Conservation (phyloP, 768 basidiomycete species). For the Lactarius pseudohatsudake region DNA sequence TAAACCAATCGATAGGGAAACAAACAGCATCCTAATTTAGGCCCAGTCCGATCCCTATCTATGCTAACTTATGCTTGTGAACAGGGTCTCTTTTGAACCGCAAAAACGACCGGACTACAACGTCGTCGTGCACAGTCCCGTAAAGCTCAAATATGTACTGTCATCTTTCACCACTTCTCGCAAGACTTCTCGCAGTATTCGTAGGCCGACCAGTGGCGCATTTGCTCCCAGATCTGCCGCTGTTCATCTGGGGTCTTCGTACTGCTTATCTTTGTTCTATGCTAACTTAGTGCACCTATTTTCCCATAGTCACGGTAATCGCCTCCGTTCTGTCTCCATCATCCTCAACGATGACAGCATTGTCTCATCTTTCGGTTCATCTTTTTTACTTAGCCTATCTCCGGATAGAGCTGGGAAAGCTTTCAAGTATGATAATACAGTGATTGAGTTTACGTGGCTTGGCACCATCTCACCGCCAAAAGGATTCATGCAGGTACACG, state of each 20-base stretch:
- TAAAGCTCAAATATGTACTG: not conserved
- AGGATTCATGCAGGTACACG: not conserved
- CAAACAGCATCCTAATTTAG: not conserved
- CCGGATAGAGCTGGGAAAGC: not conserved
- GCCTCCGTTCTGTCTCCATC: not conserved
- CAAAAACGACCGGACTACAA: not conserved
- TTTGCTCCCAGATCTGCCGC: not conserved
- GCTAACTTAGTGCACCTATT: not conserved
- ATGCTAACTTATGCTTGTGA: not conserved
- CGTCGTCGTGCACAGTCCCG: not conserved
- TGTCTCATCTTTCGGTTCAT: not conserved
- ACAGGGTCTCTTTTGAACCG: not conserved
- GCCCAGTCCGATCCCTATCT: not conserved
- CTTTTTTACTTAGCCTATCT: not conserved
- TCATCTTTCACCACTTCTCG: not conserved
- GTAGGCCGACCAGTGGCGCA: not conserved
- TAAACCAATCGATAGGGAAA: not conserved
- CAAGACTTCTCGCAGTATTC: not conserved
- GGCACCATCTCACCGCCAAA: not conserved
- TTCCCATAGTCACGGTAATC: not conserved
- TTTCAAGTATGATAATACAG: not conserved
- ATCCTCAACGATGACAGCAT: not conserved
- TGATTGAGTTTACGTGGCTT: not conserved
- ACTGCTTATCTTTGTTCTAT: not conserved
- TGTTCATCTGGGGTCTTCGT: not conserved